Evolutionary conservation across 208 protist species (phyloP), one percentile per base, ranked within the genome.

Genomic region (Porcisia deanei): DNA sequence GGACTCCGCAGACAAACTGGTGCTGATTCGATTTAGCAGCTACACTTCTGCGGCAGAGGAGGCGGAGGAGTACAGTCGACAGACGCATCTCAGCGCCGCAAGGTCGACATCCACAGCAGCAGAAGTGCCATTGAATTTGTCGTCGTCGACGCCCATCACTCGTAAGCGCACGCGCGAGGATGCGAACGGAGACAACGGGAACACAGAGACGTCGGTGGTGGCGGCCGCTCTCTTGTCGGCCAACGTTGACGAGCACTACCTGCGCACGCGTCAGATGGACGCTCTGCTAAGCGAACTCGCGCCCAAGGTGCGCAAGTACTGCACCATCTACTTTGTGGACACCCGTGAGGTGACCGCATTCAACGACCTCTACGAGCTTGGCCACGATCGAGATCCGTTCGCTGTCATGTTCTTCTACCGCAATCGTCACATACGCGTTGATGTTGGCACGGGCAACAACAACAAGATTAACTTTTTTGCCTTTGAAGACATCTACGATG

Each of bases 361-460:
- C 82, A 99, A 99, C 77, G 85, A 91, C 25, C 98, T 99, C 94
- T 99, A 99, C 87, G 99, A 99, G 89, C 84, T 99, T 41, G 90
- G 88, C 25, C 88, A 96, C 75, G 87, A 89, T 25, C 98, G 98
- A 75, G 99, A 99, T 78, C 97, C 98, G 4, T 98, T 98, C 76
- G 99, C 98, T 14, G 77, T 99, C 20, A 99, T 99, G 98, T 99
- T 99, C 83, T 99, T 99, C 83, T 99, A 94, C 88, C 91, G 99
- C 37, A 99, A 99, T 80, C 98, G 98, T 2, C 98, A 99, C 89
- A 99, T 99, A n/a, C 98, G 99, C 85, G 98, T 99, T 20, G 99
- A 99, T 83, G 90, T 99, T 0, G 99, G 99, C 18, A 99, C 99
- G 18, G 99, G 99, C 52, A 99, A 99, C 87, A 99, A 99, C 88